These are phyloP conservation scores for Talaromyces sp. DNA, from an alignment of 2,329 filamentous ascomycete genomes.

Conservation along the genomic window DNA sequence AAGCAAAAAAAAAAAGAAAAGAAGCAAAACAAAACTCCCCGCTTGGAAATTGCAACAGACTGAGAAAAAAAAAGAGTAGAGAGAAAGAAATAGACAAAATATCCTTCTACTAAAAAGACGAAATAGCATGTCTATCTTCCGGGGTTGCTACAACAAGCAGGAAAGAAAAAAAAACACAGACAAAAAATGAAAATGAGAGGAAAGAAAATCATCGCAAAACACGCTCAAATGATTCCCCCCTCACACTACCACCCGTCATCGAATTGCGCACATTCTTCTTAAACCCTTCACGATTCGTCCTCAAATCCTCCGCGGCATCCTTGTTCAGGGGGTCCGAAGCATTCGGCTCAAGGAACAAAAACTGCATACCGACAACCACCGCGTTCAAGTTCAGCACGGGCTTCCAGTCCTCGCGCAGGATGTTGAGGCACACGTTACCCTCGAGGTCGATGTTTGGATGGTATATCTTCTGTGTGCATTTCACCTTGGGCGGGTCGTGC, in stretches of 20 bases:
- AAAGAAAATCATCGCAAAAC: constrained; percentile 60
- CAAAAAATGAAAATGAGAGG: neutral
- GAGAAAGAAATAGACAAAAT: neutral
- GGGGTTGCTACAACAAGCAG: neutral
- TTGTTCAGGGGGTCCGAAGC: constrained; percentile 97
- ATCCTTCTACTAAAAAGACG: neutral
- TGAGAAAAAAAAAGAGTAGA: neutral
- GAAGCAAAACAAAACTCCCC: neutral
- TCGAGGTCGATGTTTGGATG: constrained; percentile 98
- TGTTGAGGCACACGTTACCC: constrained; percentile 97
- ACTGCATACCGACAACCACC: constrained; percentile 92
- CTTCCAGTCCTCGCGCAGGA: constrained; percentile 97
- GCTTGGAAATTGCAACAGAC: neutral
- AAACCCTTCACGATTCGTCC: constrained; percentile 79
- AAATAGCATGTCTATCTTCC: constrained; percentile 1
- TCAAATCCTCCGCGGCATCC: constrained; percentile 89
- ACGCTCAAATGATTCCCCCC: constrained; percentile 69
- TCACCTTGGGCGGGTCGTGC: constrained; percentile 95
- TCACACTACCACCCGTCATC: constrained; percentile 76
- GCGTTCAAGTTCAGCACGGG: constrained; percentile 95
- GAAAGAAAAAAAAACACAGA: neutral
- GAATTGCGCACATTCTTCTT: constrained; percentile 82
- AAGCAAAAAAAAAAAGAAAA: neutral
- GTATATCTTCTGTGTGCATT: constrained; percentile 96
- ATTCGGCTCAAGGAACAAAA: constrained; percentile 96